Base-by-base conservation (phyloP, 1,139 yeast genomes). In the Blastobotrys elegans region DNA sequence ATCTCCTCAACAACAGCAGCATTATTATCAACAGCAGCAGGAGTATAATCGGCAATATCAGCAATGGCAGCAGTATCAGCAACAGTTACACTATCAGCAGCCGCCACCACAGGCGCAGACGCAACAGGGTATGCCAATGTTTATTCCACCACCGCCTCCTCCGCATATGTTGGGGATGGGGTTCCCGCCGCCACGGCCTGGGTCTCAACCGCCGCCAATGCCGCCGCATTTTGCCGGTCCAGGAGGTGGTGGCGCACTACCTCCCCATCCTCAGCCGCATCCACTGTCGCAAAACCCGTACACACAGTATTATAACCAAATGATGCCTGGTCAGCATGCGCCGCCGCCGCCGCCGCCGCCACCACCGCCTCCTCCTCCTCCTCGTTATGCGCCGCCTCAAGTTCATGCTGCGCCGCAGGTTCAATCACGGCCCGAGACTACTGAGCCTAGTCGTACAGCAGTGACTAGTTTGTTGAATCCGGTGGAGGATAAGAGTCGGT, bases 401-500 rank as follows among this genome's bases (percentile, higher is more conserved):
- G n/a, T 7, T 7, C 4, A 7, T 6, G 5, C 33, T 6, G 6
- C 17, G 17, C 33, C 14, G 33, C 33, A 30, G 4, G 11, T 6
- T 5, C 30, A 27, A 27, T 13, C 37, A 29, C 16, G 24, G 26
- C n/a, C 33, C 4, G 32, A 20, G 14, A 33, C 32, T 2, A 22
- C 39, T 11, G 39, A 41, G n/a, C 44, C 48, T 18, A 44, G 38
- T 33, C 41, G 47, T 8, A 44, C 47, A 6, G 47, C 47, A 20
- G 47, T 44, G n/a, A 44, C 43, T 4, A 44, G 47, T 17, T 21
- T 44, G 44, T 34, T 44, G 34, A 48, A 44, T 31, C 44, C 47
- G 2, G 47, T 43, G 3, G 43, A 40, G 10, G 33, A 38, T 11
- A 21, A 16, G 16, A 34, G 27, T 24, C 27, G 38, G 13, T 16